phyloP scores from a whole-genome alignment of 2,329 filamentous ascomycete species.

The Aspergillus caelatus region DNA sequence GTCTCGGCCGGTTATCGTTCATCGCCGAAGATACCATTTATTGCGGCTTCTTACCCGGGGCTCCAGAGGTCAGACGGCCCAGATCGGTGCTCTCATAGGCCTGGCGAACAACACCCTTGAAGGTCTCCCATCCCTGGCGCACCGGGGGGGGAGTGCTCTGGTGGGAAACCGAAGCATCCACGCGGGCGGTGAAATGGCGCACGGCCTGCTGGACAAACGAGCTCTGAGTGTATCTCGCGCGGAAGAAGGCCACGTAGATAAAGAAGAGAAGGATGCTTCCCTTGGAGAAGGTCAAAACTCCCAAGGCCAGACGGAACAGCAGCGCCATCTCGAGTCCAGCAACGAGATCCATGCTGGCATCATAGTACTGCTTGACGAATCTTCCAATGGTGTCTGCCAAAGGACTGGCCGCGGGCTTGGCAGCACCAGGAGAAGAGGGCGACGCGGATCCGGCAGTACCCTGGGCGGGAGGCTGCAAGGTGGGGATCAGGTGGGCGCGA shows the following conservation, averaged over 20 bases:
- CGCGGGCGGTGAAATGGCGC: constrained; percentile 68
- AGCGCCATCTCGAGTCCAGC: constrained; percentile 84
- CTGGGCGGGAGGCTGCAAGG: constrained; percentile 68
- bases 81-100: constrained; percentile 80
- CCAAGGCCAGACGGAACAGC: constrained; percentile 79
- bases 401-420: constrained; percentile 53
- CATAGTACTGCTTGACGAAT: constrained; percentile 98
- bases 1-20: constrained; percentile 1
- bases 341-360: constrained; percentile 91
- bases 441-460: constrained; percentile 54
- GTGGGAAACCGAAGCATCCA: constrained; percentile 80
- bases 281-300: constrained; percentile 83
- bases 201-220: constrained; percentile 87
- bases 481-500: constrained; percentile 89
- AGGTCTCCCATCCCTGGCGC: constrained; percentile 75
- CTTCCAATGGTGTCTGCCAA: constrained; percentile 81
- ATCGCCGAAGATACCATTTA: constrained; percentile 29
- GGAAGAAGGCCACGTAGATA: constrained; percentile 90
- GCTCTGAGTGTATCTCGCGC: constrained; percentile 87
- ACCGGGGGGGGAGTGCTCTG: constrained; percentile 83
- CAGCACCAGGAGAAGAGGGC: constrained; percentile 59
- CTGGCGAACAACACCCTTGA: constrained; percentile 74
- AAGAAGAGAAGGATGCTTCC: constrained; percentile 85
- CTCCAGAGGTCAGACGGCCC: constrained; percentile 68
- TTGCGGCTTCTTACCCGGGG: constrained; percentile 51